Base-by-base conservation (phyloP, 2,329 filamentous ascomycete genomes). In the Exophiala spinifera region DNA sequence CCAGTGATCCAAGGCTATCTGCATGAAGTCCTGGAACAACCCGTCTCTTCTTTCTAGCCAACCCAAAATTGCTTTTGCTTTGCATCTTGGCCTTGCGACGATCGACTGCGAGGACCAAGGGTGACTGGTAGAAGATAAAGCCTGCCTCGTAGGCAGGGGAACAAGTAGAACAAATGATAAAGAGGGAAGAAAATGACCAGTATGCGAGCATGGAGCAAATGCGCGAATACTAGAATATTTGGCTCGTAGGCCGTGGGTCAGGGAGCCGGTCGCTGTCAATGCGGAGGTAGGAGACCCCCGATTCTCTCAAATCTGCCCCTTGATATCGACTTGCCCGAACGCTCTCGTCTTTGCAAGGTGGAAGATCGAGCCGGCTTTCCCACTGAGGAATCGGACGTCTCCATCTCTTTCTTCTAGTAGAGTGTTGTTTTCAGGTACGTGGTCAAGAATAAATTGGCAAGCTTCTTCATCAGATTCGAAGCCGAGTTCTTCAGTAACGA, bases 381-480 rank as follows among this genome's bases (percentile, higher is more conserved):
- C 84, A 42, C 87, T 86, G 64, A 89, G 70, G 67, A 95, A 86
- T 59, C 82, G 79, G 63, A 91, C 87, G 61, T 84, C 82, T 60
- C 88, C 86, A 61, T 86, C 79, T 61, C 85, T 85, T 69, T 94
- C 86, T 71, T 91, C 82, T 61, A 97, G 81, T 34, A 95, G 76
- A 34, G 86, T 76, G 4, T 53, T 53, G 13, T 61, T 59, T 70
- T 89, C 83, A 49, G 87, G 88, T 63, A 86, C 81, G 66, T 94
- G 78, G 62, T 95, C 87, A 66, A 89, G 84, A 68, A 99, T 84
- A 72, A 97, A 99, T 69, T 94, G 88, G 58, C 88, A 88, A 60
- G 91, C 91, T 75, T 95, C 89, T 67, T 87, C 83, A 74, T 96
- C 91, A 56, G 88, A 91, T 72, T 96, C 91, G 71, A 99, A 99